phyloP scores from a whole-genome alignment of 495 filamentous ascomycete species.

The Parmelia sp. region DNA sequence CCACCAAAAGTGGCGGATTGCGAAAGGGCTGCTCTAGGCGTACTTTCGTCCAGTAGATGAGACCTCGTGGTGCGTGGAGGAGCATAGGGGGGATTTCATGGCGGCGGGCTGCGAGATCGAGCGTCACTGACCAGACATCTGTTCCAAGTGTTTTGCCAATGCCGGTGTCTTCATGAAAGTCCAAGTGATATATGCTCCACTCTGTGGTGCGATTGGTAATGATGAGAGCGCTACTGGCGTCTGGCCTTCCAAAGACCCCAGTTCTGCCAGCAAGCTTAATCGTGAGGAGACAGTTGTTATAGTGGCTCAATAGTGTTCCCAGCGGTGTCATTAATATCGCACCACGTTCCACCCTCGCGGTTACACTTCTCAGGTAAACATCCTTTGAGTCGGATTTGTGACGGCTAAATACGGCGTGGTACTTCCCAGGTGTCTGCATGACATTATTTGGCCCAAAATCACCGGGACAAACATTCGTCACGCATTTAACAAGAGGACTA shows the following conservation, averaged over 20 bases:
- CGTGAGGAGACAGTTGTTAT: neutral
- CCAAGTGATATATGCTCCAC: neutral
- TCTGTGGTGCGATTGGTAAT: neutral
- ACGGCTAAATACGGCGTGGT: constrained; percentile 4
- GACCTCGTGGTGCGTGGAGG: neutral
- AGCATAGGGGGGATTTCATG: neutral
- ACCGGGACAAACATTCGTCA: neutral
- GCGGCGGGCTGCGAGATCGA: neutral
- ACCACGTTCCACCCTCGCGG: neutral
- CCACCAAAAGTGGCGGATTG: neutral
- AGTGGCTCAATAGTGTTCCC: neutral
- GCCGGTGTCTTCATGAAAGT: neutral
- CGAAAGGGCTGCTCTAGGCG: neutral
- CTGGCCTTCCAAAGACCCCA: neutral
- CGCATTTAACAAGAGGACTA: neutral
- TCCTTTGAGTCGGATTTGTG: neutral
- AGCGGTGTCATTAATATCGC: neutral
- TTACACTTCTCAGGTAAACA: neutral
- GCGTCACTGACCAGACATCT: neutral
- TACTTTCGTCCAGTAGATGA: neutral
- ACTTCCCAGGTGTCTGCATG: neutral
- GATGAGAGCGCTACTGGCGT: neutral
- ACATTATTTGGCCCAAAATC: neutral
- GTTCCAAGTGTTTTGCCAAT: neutral
- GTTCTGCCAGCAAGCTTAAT: neutral